Conservation (phyloP, 2,329 filamentous ascomycete species). For the Polytolypa hystricis region DNA sequence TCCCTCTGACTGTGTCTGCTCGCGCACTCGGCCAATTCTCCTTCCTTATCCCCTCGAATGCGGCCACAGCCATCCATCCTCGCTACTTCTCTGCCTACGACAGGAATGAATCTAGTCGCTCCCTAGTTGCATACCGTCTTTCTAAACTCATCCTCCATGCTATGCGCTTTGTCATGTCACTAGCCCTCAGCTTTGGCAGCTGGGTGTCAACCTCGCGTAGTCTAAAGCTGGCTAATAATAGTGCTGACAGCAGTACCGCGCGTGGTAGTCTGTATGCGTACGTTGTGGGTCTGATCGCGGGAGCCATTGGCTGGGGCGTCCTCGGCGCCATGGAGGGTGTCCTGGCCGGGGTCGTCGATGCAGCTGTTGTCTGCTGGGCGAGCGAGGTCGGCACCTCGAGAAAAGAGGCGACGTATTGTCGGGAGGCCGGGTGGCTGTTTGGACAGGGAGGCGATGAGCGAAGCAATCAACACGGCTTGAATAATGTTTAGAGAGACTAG, state of each 20-base stretch:
- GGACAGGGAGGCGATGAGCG: constrained; percentile 41
- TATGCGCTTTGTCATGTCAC: constrained; percentile 80
- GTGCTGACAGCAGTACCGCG: constrained; percentile 33
- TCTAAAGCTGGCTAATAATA: constrained; percentile 54
- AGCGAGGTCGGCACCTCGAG: constrained; percentile 65
- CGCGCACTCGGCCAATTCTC: constrained; percentile 71
- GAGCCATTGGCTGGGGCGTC: constrained; percentile 89
- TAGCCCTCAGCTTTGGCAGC: constrained; percentile 82
- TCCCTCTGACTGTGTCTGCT: constrained; percentile 66
- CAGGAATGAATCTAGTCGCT: constrained; percentile 32
- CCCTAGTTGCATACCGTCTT: constrained; percentile 76
- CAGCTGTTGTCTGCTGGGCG: constrained; percentile 84
- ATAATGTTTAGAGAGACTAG: constrained; percentile 7
- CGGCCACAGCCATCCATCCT: constrained; percentile 51
- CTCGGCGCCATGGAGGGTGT: constrained; percentile 85
- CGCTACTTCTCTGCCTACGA: constrained; percentile 33
- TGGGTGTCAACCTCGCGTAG: constrained; percentile 89
- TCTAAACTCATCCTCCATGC: constrained; percentile 87
- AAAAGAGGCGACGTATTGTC: constrained; percentile 63
- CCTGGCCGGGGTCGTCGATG: constrained; percentile 75
- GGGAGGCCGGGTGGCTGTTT: constrained; percentile 83
- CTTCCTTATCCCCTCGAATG: constrained; percentile 61
- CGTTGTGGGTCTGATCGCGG: constrained; percentile 81
- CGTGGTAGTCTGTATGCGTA: constrained; percentile 89
- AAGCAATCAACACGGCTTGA: not conserved